Evolutionary conservation across 2,329 filamentous ascomycete species (phyloP), one percentile per base, ranked within the genome.

Genomic region (Harringtonia lauricola): DNA sequence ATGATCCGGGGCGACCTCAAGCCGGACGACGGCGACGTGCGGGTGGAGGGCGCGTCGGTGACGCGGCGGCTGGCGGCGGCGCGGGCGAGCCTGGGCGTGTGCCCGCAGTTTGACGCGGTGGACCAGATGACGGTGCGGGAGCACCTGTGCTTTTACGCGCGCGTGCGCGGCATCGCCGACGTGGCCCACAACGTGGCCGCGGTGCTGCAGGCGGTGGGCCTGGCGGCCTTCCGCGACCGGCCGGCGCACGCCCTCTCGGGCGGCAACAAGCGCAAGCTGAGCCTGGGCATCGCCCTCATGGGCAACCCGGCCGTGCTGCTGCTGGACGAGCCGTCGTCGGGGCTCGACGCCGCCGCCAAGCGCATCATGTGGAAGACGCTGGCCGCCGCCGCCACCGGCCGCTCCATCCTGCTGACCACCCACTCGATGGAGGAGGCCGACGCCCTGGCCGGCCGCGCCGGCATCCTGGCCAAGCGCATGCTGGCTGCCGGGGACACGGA

Each of bases 361-460:
- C 76, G 90, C 35, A 75, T 94, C 51, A 94, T 96, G 85, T 95
- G 90, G 90, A 78, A 78, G 45, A 94, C 88, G 0, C 70, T 95
- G 1, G 76, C 77, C 4, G 73, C 79, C 2, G 80, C 89, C 4
- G 80, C 83, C 0, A 74, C 79, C 0, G 87, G 87, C 0, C 76
- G 89, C n/a, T 85, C 82, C 0, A 76, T 95, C 15, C 70, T 96
- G 2, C 72, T 96, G 17, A 95, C 90, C 0, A 95, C 90, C 0
- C 90, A 96, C 60, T 86, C 79, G 39, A 95, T 95, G 88, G 89
- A 95, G 59, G 90, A 95, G 63, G 90, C 89, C 1, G 87, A 94
- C 55, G 88, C 88, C 1, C 70, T 96, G 3, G 89, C 89, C 0
- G 79, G 79, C 26, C 74, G 87, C 2, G 87, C 84, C 0, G 90